These are phyloP conservation scores for Leonotis leonurus DNA, from an alignment of 257 asterid species.

Conservation along the genomic window DNA sequence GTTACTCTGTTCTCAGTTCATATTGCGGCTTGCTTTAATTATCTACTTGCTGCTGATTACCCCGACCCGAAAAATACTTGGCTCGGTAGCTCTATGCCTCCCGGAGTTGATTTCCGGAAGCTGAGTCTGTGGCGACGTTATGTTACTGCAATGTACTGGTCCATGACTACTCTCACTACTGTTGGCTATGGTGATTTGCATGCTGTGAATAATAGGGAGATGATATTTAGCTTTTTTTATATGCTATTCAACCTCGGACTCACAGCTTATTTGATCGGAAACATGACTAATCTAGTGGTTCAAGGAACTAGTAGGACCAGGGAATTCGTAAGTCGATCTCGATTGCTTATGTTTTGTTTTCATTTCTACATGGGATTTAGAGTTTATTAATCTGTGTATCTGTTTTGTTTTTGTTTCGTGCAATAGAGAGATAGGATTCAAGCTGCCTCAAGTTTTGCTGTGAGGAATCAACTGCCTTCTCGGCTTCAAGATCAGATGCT, in stretches of 20 bases:
- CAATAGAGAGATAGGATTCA: conserved; percentile 51
- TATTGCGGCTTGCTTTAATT: conserved; percentile 78
- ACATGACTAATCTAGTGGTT: conserved; percentile 54
- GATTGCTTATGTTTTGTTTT: background rate
- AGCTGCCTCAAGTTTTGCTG: conserved; percentile 49
- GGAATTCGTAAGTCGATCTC: conserved; percentile 35
- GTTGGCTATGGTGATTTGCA: conserved; percentile 63
- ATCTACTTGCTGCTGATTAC: conserved; percentile 49
- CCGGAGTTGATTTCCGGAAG: conserved; percentile 20
- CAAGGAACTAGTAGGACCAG: conserved; percentile 52
- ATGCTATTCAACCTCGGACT: conserved; percentile 49
- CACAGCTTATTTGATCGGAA: conserved; percentile 48
- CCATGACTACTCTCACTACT: conserved; percentile 46
- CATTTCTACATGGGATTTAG: background rate
- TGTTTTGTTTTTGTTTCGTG: background rate
- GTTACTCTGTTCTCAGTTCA: conserved; percentile 53
- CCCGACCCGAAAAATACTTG: conserved; percentile 31
- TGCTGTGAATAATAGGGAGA: conserved; percentile 36
- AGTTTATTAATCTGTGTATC: background rate
- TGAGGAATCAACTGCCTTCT: conserved; percentile 45
- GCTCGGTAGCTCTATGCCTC: conserved; percentile 27
- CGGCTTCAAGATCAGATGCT: conserved; percentile 59
- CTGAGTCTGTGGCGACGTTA: conserved; percentile 36
- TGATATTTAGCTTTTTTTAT: conserved; percentile 32
- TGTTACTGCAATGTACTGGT: conserved; percentile 49